Evolutionary conservation across 2,329 filamentous ascomycete genomes (phyloP).

Genomic region (Chaetomiaceae sp.): DNA sequence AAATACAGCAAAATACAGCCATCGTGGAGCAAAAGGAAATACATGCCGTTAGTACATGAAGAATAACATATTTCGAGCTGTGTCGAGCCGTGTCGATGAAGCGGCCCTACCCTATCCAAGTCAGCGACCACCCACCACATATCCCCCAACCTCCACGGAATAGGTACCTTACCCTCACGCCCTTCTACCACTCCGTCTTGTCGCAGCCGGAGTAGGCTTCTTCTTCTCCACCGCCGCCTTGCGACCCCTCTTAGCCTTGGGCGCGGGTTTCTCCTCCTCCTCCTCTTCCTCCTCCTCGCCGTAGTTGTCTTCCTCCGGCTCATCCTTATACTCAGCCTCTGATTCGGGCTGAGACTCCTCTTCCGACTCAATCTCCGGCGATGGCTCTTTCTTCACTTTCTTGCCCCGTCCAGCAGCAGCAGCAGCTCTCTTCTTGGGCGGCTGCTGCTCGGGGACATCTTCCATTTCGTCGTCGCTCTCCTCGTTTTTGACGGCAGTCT

Average conservation of each 20-base stretch:
- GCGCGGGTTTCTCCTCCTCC: constrained; percentile 12
- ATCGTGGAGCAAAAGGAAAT: neutral
- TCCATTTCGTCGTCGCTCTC: no score
- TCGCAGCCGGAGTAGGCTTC: constrained; percentile 5
- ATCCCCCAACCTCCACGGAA: no score
- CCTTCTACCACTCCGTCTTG: constrained; percentile 15
- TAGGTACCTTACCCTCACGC: no score
- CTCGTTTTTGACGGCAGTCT: no score
- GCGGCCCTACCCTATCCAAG: no score
- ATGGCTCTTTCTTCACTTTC: constrained; percentile 15
- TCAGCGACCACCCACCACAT: no score
- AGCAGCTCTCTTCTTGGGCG: constrained; percentile 15
- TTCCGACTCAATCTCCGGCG: constrained; percentile 9
- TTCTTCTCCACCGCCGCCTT: constrained; percentile 8
- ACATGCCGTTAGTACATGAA: no score
- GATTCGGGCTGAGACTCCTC: neutral
- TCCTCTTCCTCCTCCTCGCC: constrained; percentile 3
- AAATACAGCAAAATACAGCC: no score
- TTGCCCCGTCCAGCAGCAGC: no score
- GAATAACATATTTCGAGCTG: no score
- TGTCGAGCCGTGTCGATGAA: neutral
- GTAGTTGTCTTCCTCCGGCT: neutral
- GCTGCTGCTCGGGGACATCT: no score
- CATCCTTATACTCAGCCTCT: constrained; percentile 3
- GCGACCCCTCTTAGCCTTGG: constrained; percentile 17